Percentiles rank a stretch among this genome's conserved stretches.
Conservation (phyloP, 495 filamentous ascomycete genomes). For the Penicillium parvum region DNA sequence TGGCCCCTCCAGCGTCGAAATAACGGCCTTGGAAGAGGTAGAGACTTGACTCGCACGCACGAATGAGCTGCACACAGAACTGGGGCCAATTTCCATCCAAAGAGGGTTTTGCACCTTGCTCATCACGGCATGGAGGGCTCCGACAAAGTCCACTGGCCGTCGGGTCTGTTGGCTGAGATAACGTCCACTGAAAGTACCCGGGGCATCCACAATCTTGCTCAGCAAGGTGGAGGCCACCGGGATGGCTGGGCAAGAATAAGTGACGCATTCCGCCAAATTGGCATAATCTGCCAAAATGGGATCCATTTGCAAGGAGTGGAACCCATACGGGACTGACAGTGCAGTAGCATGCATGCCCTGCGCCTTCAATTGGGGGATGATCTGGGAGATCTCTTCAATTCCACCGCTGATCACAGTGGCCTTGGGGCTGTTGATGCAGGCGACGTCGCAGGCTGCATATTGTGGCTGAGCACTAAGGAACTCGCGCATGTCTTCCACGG, state of each 20-base stretch:
- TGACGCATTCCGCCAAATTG: background rate
- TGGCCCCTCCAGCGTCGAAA: background rate
- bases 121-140: background rate
- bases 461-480: no score
- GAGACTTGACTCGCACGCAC: no score
- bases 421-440: background rate
- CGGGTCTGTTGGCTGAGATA: background rate
- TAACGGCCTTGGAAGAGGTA: no score
- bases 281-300: slow-evolving; percentile 54
- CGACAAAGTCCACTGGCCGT: background rate
- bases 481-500: background rate
- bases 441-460: background rate
- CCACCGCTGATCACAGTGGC: background rate
- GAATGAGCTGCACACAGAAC: background rate
- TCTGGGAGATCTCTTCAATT: background rate
- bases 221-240: background rate
- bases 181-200: background rate
- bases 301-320: slow-evolving; percentile 69
- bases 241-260: background rate
- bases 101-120: background rate
- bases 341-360: background rate
- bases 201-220: background rate
- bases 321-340: slow-evolving; percentile 49
- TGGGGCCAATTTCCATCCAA: slow-evolving; percentile 1
- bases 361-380: no score